Percentiles rank a stretch among this genome's conserved stretches.
Evolutionary conservation across 2,329 filamentous ascomycete genomes (phyloP).

Genomic region (Ascochyta lentis): DNA sequence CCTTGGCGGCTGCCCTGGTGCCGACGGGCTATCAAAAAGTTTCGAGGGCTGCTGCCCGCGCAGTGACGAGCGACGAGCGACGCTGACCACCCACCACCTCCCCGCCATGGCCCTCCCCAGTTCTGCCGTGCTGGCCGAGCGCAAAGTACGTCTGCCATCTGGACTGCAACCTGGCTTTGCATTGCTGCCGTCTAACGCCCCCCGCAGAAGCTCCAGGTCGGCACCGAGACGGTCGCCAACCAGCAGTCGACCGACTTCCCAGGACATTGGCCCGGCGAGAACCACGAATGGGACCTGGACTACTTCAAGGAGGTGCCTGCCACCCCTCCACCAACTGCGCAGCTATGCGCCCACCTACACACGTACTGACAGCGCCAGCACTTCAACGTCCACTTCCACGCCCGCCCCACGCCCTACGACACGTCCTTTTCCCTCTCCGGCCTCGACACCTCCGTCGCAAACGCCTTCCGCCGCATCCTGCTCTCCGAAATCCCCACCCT

Average conservation of each 20-base stretch:
- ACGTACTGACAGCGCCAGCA: conserved; percentile 50
- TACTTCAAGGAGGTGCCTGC: conserved; percentile 67
- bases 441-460: conserved; percentile 90
- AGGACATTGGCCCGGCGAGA: conserved; percentile 86
- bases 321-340: neutral
- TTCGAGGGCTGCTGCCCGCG: conserved; percentile 19
- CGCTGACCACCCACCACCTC: no score
- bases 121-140: conserved; percentile 64
- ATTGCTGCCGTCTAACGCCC: conserved; percentile 16
- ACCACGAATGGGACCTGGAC: conserved; percentile 78
- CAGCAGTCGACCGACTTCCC: conserved; percentile 91
- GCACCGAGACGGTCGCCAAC: conserved; percentile 88
- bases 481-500: conserved; percentile 93
- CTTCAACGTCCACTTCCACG: conserved; percentile 81
- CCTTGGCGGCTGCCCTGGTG: conserved; percentile 29
- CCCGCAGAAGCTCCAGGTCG: conserved; percentile 79
- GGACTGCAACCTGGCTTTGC: neutral
- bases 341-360: neutral
- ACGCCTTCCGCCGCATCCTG: conserved; percentile 95
- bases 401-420: conserved; percentile 73
- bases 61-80: conserved; percentile 12
- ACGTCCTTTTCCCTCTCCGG: conserved; percentile 90
- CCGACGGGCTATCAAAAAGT: conserved; percentile 11
- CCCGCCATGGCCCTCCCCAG: conserved; percentile 52
- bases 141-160: conserved; percentile 60